Percentiles rank a stretch among this genome's conserved stretches.
Evolutionary conservation across 441 rosid species (phyloP).

Genomic region (Eutrema salsugineum): DNA sequence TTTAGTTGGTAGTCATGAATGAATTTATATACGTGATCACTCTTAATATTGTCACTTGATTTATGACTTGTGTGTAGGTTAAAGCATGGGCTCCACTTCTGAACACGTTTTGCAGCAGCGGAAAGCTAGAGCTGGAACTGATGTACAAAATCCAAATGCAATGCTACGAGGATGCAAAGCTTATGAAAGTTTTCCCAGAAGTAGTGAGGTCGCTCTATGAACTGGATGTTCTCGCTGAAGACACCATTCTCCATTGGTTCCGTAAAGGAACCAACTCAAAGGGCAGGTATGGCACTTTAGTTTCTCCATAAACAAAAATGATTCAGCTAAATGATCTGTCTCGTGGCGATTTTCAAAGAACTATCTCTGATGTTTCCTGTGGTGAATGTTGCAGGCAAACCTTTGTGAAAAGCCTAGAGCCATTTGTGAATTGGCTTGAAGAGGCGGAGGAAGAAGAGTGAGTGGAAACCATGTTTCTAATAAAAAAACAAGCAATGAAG

Average conservation of each 20-base stretch:
- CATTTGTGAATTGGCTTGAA: constrained; percentile 94
- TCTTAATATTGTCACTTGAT: background rate
- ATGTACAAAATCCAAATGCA: constrained; percentile 96
- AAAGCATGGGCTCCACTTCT: constrained; percentile 86
- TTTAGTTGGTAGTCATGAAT: too few relatives aligned
- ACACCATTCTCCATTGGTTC: constrained; percentile 90
- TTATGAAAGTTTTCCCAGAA: constrained; percentile 96
- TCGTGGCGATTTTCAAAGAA: background rate
- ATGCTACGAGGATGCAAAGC: constrained; percentile 95
- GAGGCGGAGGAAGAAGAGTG: constrained; percentile 98
- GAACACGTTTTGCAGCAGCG: constrained; percentile 75
- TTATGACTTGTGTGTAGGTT: constrained; percentile 46
- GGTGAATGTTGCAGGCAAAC: constrained; percentile 53
- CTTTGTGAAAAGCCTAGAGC: constrained; percentile 90
- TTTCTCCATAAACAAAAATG: background rate
- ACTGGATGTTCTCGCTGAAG: constrained; percentile 92
- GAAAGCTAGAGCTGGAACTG: constrained; percentile 90
- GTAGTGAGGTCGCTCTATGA: constrained; percentile 86
- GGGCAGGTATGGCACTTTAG: constrained; percentile 62
- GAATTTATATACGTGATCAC: background rate
- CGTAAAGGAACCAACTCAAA: constrained; percentile 81
- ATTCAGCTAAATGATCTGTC: too few relatives aligned
- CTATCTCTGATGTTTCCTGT: background rate
- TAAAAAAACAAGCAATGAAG: background rate
- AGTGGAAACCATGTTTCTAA: constrained; percentile 3